A percentile compares a stretch with the other conserved stretches of the same genome.
These are phyloP conservation scores for Nicotiana undulata DNA, from an alignment of 257 asterid genomes.

Conservation along the genomic window DNA sequence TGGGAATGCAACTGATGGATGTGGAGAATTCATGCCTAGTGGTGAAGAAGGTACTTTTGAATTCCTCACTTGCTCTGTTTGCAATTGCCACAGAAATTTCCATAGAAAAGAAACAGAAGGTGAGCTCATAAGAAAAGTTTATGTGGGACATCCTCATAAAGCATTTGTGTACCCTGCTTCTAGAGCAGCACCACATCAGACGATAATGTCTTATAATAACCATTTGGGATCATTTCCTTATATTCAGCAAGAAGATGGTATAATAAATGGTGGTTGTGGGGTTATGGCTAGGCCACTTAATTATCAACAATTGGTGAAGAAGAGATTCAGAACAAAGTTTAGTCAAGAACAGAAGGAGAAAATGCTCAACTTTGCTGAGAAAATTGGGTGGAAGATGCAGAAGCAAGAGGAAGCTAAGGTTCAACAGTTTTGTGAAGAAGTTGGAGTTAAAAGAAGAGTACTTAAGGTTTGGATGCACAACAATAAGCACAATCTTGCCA, in stretches of 20 bases:
- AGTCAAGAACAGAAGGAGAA: constrained; percentile 83
- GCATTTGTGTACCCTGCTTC: constrained; percentile 25
- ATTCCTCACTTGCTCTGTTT: constrained; percentile 81
- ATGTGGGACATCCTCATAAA: constrained; percentile 28
- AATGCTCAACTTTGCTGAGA: constrained; percentile 74
- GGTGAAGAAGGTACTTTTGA: constrained; percentile 75
- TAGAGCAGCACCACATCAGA: constrained; percentile 35
- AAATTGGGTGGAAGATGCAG: constrained; percentile 85
- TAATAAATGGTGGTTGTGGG: constrained; percentile 18
- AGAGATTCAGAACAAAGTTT: constrained; percentile 77
- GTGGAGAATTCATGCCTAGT: constrained; percentile 93
- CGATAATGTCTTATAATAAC: constrained; percentile 51
- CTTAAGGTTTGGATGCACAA: constrained; percentile 95
- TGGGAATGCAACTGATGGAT: constrained; percentile 81
- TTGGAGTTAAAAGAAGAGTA: constrained; percentile 71
- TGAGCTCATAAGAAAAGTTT: constrained; percentile 21
- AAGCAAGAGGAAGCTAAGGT: constrained; percentile 73
- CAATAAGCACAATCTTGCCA: constrained; percentile 64
- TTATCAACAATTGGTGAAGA: constrained; percentile 38
- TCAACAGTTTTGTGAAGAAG: constrained; percentile 72
- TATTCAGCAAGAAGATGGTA: constrained; percentile 37
- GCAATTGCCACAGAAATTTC: constrained; percentile 83
- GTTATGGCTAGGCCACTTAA: constrained; percentile 16
- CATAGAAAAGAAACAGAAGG: constrained; percentile 75
- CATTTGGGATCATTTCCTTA: constrained; percentile 23